Percentiles rank a stretch among this genome's conserved stretches.
Conservation (phyloP, 805 yeast species). For the Candida sphagnicola region DNA sequence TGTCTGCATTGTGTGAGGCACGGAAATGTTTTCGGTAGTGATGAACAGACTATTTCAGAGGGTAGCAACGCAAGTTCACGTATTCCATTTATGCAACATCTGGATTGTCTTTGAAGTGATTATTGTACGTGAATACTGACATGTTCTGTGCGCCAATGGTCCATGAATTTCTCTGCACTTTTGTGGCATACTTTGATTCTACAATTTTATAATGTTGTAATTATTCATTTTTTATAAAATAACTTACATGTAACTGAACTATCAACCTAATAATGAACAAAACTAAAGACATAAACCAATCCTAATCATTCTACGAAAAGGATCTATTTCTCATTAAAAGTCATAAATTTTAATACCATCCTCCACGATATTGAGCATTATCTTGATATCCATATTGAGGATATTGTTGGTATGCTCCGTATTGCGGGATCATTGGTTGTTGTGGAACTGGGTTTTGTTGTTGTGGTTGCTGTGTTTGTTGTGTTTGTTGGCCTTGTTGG, state of each 20-base stretch:
- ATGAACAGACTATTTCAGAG: too few species aligned
- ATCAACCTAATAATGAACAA: slow-evolving; percentile 3
- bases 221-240: not conserved
- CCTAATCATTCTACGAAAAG: not conserved
- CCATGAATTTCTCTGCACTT: too few species aligned
- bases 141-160: too few species aligned
- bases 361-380: slow-evolving; percentile 35
- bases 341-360: slow-evolving; percentile 33
- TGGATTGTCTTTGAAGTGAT: too few species aligned
- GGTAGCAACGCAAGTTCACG: too few species aligned
- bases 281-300: slow-evolving; percentile 2
- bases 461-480: slow-evolving; percentile 15
- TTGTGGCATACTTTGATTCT: too few species aligned
- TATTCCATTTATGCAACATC: too few species aligned
- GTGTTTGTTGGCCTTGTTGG: slow-evolving; percentile 6
- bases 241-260: slow-evolving; percentile 2
- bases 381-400: slow-evolving; percentile 47
- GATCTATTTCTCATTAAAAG: slow-evolving; percentile 3
- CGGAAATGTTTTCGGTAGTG: too few species aligned
- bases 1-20: too few species aligned
- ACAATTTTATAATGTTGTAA: not conserved
- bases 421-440: slow-evolving; percentile 40
- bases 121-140: too few species aligned
- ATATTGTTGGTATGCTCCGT: slow-evolving; percentile 44
- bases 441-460: slow-evolving; percentile 28